Conservation (phyloP, 768 basidiomycete species). For the Terana coerulea region DNA sequence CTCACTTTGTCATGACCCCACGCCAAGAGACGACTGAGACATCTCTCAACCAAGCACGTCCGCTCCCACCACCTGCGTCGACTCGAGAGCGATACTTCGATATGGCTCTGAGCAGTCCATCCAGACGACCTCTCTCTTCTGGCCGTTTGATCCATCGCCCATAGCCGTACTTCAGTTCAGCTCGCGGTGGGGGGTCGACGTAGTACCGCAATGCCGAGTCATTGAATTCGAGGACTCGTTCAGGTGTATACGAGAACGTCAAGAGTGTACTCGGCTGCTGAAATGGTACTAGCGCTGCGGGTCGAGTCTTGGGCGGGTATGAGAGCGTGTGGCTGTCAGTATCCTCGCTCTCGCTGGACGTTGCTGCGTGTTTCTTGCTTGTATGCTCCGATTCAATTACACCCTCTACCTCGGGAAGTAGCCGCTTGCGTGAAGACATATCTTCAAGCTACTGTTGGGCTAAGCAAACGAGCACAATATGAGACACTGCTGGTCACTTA, state of each 20-base stretch:
- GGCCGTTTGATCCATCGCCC: slow-evolving; percentile 66
- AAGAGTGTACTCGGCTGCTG: slow-evolving; percentile 68
- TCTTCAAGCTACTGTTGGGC: no score
- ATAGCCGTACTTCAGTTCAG: slow-evolving; percentile 68
- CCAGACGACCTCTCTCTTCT: slow-evolving; percentile 65
- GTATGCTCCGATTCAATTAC: background rate
- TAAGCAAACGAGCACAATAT: no score
- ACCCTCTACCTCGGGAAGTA: slow-evolving; percentile 1
- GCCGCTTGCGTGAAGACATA: slow-evolving; percentile 4
- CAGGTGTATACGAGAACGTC: slow-evolving; percentile 67
- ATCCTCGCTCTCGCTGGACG: background rate
- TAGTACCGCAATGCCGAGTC: slow-evolving; percentile 72
- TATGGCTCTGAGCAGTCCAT: slow-evolving; percentile 60
- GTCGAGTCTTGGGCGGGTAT: slow-evolving; percentile 7
- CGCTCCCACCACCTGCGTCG: slow-evolving; percentile 25
- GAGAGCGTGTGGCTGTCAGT: background rate
- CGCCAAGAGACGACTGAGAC: slow-evolving; percentile 70
- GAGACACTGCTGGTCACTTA: no score
- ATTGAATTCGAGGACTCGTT: slow-evolving; percentile 55
- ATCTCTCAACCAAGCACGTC: slow-evolving; percentile 34
- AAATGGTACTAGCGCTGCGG: slow-evolving; percentile 38
- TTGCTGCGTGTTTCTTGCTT: background rate
- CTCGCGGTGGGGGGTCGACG: slow-evolving; percentile 59
- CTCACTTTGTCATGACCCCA: slow-evolving; percentile 82
- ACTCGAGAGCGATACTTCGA: slow-evolving; percentile 37